Evolutionary conservation across 1,139 yeast species (phyloP).

Genomic region (Cylindricascospora bacillispora): DNA sequence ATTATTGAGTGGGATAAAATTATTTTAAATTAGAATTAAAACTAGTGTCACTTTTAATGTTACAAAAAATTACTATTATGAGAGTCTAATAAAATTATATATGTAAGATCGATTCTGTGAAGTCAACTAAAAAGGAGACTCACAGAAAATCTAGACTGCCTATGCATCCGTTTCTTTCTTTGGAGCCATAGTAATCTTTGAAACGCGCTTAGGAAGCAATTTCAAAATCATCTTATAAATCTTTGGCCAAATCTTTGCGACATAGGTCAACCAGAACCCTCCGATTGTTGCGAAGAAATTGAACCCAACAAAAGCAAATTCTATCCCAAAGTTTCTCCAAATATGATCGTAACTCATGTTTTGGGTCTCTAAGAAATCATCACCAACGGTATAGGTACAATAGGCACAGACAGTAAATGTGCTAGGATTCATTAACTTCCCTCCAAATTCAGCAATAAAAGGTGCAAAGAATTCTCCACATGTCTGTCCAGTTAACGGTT

Average conservation of each 20-base stretch:
- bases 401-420: conserved; percentile 30
- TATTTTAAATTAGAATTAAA: too few relatives aligned
- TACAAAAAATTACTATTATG: too few relatives aligned
- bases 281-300: conserved; percentile 33
- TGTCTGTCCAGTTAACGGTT: conserved; percentile 41
- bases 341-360: conserved; percentile 33
- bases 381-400: conserved; percentile 29
- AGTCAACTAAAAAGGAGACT: too few relatives aligned
- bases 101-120: too few relatives aligned
- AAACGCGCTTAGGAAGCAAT: conserved; percentile 7
- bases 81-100: too few relatives aligned
- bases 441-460: conserved; percentile 24
- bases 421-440: conserved; percentile 26
- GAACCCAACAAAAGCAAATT: conserved; percentile 35
- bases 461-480: conserved; percentile 39
- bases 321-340: conserved; percentile 51
- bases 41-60: too few relatives aligned
- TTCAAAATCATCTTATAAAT: conserved; percentile 7
- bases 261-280: conserved; percentile 28
- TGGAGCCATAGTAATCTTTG: too few relatives aligned
- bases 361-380: conserved; percentile 30
- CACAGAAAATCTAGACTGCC: too few relatives aligned
- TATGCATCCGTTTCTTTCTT: too few relatives aligned
- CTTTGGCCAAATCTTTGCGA: conserved; percentile 17
- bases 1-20: too few relatives aligned